Percentiles rank a stretch among this genome's conserved stretches.
phyloP scores from a whole-genome alignment of 2,329 filamentous ascomycete genomes.

The Colletotrichum lentis region DNA sequence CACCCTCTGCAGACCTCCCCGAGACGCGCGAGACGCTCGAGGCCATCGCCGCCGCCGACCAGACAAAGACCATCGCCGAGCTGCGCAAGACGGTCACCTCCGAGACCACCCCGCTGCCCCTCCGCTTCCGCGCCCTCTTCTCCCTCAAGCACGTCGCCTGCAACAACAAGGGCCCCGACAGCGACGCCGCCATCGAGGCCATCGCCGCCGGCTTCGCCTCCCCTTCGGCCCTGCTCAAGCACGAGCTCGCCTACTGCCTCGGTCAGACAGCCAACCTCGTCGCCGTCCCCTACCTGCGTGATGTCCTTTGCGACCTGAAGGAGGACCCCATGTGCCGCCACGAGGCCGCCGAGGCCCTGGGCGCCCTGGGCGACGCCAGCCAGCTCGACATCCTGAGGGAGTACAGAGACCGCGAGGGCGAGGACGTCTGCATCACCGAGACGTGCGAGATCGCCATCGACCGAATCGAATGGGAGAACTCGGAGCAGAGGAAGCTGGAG shows the following conservation, averaged over 20 bases:
- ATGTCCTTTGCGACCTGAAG: slow-evolving; percentile 77
- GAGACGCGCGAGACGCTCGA: slow-evolving; percentile 34
- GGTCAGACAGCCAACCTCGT: slow-evolving; percentile 85
- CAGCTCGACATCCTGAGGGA: slow-evolving; percentile 78
- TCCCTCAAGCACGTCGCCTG: slow-evolving; percentile 93
- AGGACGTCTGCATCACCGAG: slow-evolving; percentile 85
- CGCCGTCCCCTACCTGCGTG: slow-evolving; percentile 75
- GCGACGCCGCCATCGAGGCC: slow-evolving; percentile 70
- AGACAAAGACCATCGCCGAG: slow-evolving; percentile 56
- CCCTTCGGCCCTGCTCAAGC: slow-evolving; percentile 89
- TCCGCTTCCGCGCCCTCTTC: slow-evolving; percentile 95
- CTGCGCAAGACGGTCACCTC: slow-evolving; percentile 81
- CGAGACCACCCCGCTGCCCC: slow-evolving; percentile 81
- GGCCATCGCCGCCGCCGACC: slow-evolving; percentile 33
- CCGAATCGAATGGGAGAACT: slow-evolving; percentile 92
- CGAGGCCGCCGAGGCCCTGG: slow-evolving; percentile 94
- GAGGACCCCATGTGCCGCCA: slow-evolving; percentile 97
- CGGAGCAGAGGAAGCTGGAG: slow-evolving; percentile 74
- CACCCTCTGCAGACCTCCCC: slow-evolving; percentile 39
- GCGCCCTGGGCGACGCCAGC: slow-evolving; percentile 78
- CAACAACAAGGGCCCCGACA: slow-evolving; percentile 68
- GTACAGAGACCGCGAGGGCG: slow-evolving; percentile 77
- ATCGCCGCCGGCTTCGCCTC: slow-evolving; percentile 89
- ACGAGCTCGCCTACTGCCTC: slow-evolving; percentile 96
- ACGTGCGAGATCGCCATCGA: slow-evolving; percentile 97